Evolutionary conservation across 768 basidiomycete species (phyloP), one percentile per base, ranked within the genome.

Genomic region (Grammothele lineata): DNA sequence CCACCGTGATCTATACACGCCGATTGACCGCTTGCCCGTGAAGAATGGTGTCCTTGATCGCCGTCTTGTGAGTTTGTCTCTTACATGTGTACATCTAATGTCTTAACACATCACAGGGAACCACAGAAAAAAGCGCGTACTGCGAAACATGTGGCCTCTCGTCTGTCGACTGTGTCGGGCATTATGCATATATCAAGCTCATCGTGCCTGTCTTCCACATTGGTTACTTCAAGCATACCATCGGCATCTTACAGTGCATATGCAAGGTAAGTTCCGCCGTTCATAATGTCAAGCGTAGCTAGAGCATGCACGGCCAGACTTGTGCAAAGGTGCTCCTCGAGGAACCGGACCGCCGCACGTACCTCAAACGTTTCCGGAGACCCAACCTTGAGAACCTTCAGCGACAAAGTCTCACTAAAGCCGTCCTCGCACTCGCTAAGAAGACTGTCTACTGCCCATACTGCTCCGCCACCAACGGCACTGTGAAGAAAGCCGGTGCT

Each of bases 151-250:
- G 96, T 60, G 92, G 92, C 7, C 80, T 92, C 53, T 83, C 80
- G 15, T 84, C 91, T 23, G 88, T 92, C 3, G 92, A 96, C 51
- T 99, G 96, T 62, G 94, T 96, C 19, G 96, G 96, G 1, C 96
- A 99, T 66, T 98, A 96, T 64, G 94, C 94, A 4, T 98, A 98
- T 69, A 97, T 99, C 70, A 97, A 96, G 67, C 77, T 99, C 35
- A 83, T 87, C 25, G 83, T 99, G 17, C 96, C 96, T 0, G 94
- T 98, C 17, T 99, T 98, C 65, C 96, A 99, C 63, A 92, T 98
- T 47, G 96, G 96, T 6, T 99, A 92, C 68, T 98, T 99, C 73
- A 90, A 93, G 64, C 93, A 97, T 57, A 91, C 87, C 15, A 92
- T 98, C 49, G 78, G 80, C 21, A 87, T 98, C 54, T 77, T 98